phyloP scores from a whole-genome alignment of 1,284 basidiomycete genomes.

The Puccinia novopanici region DNA sequence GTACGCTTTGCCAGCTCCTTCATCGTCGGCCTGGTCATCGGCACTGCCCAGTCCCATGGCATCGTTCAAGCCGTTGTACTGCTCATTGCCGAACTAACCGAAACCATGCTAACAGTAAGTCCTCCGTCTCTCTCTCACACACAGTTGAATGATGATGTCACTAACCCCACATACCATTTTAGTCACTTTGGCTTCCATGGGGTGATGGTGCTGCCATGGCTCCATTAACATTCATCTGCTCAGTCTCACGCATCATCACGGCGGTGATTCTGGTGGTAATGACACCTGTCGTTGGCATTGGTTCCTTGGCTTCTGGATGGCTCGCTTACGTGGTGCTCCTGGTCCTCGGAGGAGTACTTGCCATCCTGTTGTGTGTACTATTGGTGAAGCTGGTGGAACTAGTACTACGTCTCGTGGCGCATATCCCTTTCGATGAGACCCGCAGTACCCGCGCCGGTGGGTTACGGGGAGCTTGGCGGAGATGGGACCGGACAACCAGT shows the following conservation, averaged over 20 bases:
- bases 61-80: slow-evolving; percentile 38
- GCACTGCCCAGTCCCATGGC: slow-evolving; percentile 16
- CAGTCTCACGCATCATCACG: slow-evolving; percentile 44
- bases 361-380: slow-evolving; percentile 12
- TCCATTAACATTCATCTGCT: slow-evolving; percentile 34
- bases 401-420: background rate
- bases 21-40: slow-evolving; percentile 30
- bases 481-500: slow-evolving; percentile 32
- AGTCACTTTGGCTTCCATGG: slow-evolving; percentile 51
- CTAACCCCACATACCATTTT: too few species aligned
- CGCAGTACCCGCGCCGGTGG: slow-evolving; percentile 35
- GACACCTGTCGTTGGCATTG: slow-evolving; percentile 25
- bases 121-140: too few species aligned
- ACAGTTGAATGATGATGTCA: too few species aligned
- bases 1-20: slow-evolving; percentile 30
- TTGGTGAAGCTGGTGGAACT: slow-evolving; percentile 36
- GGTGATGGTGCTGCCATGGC: slow-evolving; percentile 50
- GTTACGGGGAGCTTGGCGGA: slow-evolving; percentile 24
- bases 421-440: slow-evolving; percentile 46
- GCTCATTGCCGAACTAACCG: slow-evolving; percentile 34
- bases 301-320: slow-evolving; percentile 33
- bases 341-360: slow-evolving; percentile 20
- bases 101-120: slow-evolving; percentile 45
- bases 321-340: slow-evolving; percentile 40
- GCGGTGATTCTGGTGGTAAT: slow-evolving; percentile 44